A percentile compares a stretch with the other conserved stretches of the same genome.
Conservation (phyloP, 1,284 basidiomycete species). For the Rhodotorula sp. region DNA sequence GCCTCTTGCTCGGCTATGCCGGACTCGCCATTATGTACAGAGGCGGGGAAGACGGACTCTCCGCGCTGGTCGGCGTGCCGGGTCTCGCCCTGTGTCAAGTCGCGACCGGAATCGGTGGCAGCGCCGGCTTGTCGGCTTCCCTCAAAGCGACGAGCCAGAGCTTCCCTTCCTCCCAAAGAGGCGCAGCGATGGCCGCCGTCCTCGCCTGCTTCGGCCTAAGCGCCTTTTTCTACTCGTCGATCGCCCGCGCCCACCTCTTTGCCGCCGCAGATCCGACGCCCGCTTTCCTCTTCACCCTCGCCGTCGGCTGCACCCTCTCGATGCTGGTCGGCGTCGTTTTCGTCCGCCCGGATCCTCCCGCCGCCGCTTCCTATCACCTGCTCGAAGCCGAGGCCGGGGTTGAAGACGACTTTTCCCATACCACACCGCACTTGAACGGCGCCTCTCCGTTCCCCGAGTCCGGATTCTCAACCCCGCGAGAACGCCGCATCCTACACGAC, state of each 20-base stretch:
- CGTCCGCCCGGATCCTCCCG: constrained; percentile 27
- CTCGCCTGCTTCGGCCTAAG: constrained; percentile 49
- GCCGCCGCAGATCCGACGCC: constrained; percentile 48
- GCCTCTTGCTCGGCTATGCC: constrained; percentile 38
- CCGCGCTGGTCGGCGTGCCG: constrained; percentile 28
- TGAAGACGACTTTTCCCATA: neutral
- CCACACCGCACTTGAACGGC: neutral
- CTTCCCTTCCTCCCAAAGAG: constrained; percentile 38
- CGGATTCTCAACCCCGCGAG: constrained; percentile 3
- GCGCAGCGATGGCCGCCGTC: constrained; percentile 49
- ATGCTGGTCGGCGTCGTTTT: constrained; percentile 47
- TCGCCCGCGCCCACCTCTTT: constrained; percentile 38
- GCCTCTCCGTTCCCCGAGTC: too few relatives aligned
- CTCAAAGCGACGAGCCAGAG: constrained; percentile 27
- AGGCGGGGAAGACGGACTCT: constrained; percentile 48
- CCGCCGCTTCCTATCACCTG: too few relatives aligned
- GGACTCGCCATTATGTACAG: constrained; percentile 48
- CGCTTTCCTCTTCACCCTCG: constrained; percentile 47
- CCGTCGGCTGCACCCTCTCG: constrained; percentile 45
- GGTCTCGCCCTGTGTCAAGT: constrained; percentile 24
- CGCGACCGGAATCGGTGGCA: constrained; percentile 26
- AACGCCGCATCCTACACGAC: neutral
- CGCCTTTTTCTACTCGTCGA: constrained; percentile 48
- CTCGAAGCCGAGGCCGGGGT: neutral
- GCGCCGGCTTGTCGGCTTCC: constrained; percentile 10